Evolutionary conservation across 2,329 filamentous ascomycete species (phyloP).

Genomic region (Aspergillus tamarii): DNA sequence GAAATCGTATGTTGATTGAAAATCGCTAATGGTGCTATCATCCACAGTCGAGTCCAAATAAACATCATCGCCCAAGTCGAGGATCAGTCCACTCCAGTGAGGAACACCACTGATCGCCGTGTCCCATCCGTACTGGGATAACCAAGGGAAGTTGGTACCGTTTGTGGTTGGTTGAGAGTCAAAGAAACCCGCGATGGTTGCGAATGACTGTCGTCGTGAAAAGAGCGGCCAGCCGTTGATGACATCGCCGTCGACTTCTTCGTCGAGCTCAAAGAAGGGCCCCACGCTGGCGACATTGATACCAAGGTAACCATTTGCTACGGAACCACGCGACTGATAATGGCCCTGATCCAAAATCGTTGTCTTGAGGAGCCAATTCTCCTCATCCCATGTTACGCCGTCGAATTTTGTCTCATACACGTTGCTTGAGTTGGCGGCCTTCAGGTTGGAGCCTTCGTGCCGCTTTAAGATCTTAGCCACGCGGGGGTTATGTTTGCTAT

Average conservation of each 20-base stretch:
- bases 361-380: constrained; percentile 60
- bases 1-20: constrained; percentile 64
- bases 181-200: constrained; percentile 70
- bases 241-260: constrained; percentile 53
- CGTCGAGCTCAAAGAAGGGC: constrained; percentile 65
- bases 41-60: constrained; percentile 65
- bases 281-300: constrained; percentile 66
- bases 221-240: constrained; percentile 71
- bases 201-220: constrained; percentile 65
- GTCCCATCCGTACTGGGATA: constrained; percentile 70
- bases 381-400: constrained; percentile 62
- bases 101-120: constrained; percentile 73
- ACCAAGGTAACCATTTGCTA: constrained; percentile 68
- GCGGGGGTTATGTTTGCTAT: constrained; percentile 15
- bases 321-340: constrained; percentile 62
- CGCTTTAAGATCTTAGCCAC: constrained; percentile 24
- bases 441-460: constrained; percentile 18
- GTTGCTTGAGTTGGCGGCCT: constrained; percentile 20
- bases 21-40: constrained; percentile 61
- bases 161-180: constrained; percentile 62
- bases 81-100: constrained; percentile 65
- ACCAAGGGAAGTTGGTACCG: constrained; percentile 68
- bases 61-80: constrained; percentile 57
- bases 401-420: constrained; percentile 55
- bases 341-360: constrained; percentile 59